Conservation (phyloP, 1,284 basidiomycete species). For the Ustilago crameri region DNA sequence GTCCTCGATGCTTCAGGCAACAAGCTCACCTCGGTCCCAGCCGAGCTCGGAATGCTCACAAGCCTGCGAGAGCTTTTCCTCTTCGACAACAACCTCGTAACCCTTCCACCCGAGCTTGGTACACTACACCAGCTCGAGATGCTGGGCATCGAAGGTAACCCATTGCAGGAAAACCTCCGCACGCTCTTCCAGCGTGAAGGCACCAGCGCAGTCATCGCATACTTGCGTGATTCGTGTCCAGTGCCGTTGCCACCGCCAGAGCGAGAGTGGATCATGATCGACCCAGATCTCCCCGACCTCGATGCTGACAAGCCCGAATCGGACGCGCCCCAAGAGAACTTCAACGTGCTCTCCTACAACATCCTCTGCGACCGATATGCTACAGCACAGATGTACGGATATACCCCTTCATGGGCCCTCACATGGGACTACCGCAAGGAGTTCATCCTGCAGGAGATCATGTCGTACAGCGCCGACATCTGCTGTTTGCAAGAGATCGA, state of each 20-base stretch:
- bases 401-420: conserved; percentile 95
- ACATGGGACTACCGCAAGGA: conserved; percentile 95
- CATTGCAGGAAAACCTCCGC: conserved; percentile 81
- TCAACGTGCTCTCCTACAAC: conserved; percentile 90
- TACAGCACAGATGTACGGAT: conserved; percentile 90
- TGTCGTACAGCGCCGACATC: conserved; percentile 86
- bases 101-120: conserved; percentile 87
- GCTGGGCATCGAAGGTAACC: conserved; percentile 95
- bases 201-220: conserved; percentile 85
- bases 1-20: conserved; percentile 94
- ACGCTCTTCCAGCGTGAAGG: conserved; percentile 91
- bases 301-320: conserved; percentile 51
- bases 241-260: conserved; percentile 84
- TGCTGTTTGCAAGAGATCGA: conserved; percentile 93
- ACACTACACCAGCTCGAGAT: conserved; percentile 91
- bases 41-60: conserved; percentile 90
- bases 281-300: conserved; percentile 75
- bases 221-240: conserved; percentile 87
- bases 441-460: conserved; percentile 86
- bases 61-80: conserved; percentile 90
- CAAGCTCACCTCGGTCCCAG: conserved; percentile 80
- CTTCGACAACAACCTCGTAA: conserved; percentile 91
- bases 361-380: conserved; percentile 93
- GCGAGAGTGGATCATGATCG: conserved; percentile 82
- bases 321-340: conserved; percentile 72